Evolutionary conservation across 441 rosid species (phyloP).

Genomic region (Aquilaria agallochum): DNA sequence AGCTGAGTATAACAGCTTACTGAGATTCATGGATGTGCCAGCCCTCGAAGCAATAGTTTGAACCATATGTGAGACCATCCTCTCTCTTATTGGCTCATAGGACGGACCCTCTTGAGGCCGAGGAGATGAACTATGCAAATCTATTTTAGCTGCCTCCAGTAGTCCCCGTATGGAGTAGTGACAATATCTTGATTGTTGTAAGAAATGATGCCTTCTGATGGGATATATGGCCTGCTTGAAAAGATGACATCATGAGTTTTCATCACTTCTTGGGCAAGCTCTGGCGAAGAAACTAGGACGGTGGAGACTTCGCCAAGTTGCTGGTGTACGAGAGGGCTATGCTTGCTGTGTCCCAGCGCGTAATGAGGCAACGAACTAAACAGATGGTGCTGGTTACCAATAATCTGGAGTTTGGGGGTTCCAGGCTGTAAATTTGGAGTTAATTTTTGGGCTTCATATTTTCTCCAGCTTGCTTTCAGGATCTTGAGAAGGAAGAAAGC

Average conservation of each 20-base stretch:
- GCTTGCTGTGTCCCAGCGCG: constrained; percentile 11
- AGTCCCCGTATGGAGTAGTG: constrained; percentile 11
- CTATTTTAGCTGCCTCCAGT: constrained; percentile 23
- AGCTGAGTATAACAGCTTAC: no score
- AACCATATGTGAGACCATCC: constrained; percentile 7
- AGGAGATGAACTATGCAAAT: constrained; percentile 18
- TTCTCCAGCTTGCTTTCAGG: no score
- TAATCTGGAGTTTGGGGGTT: constrained; percentile 17
- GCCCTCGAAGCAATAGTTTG: no score
- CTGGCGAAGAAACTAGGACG: constrained; percentile 18
- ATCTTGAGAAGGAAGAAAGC: no score
- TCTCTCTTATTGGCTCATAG: constrained; percentile 17
- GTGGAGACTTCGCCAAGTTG: constrained; percentile 14
- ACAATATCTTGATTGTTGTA: constrained; percentile 12
- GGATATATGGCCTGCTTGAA: constrained; percentile 17
- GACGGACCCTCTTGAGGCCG: constrained; percentile 18
- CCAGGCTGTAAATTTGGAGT: constrained; percentile 13
- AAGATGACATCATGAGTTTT: constrained; percentile 18
- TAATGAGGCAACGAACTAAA: constrained; percentile 13
- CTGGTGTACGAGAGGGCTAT: constrained; percentile 15
- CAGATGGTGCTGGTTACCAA: constrained; percentile 23
- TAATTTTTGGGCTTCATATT: no score
- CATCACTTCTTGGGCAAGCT: constrained; percentile 12
- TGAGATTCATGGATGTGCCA: no score
- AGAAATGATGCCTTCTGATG: constrained; percentile 11